Percentiles rank a stretch among this genome's conserved stretches.
phyloP scores from a whole-genome alignment of 306 rosid genomes.

The Prunus campanulata region DNA sequence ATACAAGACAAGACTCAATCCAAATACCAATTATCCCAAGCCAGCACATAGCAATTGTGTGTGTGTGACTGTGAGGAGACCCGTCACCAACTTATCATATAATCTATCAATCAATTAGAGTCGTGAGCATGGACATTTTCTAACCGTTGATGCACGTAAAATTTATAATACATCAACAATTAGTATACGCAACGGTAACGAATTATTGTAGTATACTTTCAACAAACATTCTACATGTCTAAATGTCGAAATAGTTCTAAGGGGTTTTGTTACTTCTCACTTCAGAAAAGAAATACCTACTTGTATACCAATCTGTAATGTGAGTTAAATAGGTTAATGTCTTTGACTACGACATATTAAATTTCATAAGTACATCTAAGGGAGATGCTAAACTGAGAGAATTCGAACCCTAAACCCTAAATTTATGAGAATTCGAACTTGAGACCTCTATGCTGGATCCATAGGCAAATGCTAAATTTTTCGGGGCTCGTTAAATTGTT shows the following conservation, averaged over 20 bases:
- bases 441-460: too few relatives aligned
- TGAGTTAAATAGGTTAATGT: too few relatives aligned
- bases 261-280: too few relatives aligned
- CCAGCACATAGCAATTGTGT: not conserved
- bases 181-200: accelerated
- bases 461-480: not conserved
- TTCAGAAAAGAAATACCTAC: too few relatives aligned
- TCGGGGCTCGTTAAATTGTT: not conserved
- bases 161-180: not conserved
- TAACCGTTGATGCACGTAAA: not conserved
- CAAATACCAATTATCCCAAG: not conserved
- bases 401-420: too few relatives aligned
- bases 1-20: not conserved
- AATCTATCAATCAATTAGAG: not conserved
- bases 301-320: too few relatives aligned
- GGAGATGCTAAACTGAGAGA: too few relatives aligned
- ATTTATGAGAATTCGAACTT: too few relatives aligned
- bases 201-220: not conserved
- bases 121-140: not conserved
- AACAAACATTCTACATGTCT: not conserved
- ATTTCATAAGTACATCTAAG: not conserved
- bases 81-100: not conserved
- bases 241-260: too few relatives aligned
- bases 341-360: not conserved
- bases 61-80: slow-evolving; percentile 4